Evolutionary conservation across 2,329 filamentous ascomycete species (phyloP), one percentile per base, ranked within the genome.

Genomic region (Aotearoamyces nothofagi): DNA sequence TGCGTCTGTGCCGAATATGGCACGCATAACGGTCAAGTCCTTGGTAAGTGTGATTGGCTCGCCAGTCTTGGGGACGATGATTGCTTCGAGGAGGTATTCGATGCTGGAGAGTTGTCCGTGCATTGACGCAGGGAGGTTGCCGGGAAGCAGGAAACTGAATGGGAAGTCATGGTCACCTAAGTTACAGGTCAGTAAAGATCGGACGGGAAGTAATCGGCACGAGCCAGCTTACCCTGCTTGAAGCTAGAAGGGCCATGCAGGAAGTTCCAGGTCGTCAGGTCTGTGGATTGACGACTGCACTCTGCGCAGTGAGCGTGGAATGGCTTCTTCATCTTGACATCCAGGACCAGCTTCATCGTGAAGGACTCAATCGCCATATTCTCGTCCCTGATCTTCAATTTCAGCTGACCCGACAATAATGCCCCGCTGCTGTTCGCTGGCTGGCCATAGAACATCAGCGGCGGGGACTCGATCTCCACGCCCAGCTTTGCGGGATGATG

Each of bases 101-200:
- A 96, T 73, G 32, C 64, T 64, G 11, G 77, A 68, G 27, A 94
- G 56, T 5, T 69, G 60, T 30, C 78, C 78, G 46, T 86, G 75
- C 45, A 80, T 81, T 23, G 74, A 79, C 2, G 83, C 80, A 3
- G 87, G 86, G n/a, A 93, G 66, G 45, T 87, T 68, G 12, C 90
- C 90, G 2, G 75, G 72, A 24, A 98, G 68, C 29, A 94, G 63
- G 41, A 83, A 77, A 42, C 83, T 92, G 54, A 94, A 93, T 27
- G 90, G 87, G 49, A 86, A 92, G 25, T 71, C 64, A 52, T 94
- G 83, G 27, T 64, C 56, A 35, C 78, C 75, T 54, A 47, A 41
- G 15, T n/a, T n/a, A n/a, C n/a, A n/a, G n/a, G n/a, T n/a, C n/a
- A n/a, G n/a, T n/a, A n/a, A n/a, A n/a, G n/a, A n/a, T n/a, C n/a